These are phyloP conservation scores for Penicillium olsonii DNA, from an alignment of 2,329 filamentous ascomycete genomes.

Conservation along the genomic window DNA sequence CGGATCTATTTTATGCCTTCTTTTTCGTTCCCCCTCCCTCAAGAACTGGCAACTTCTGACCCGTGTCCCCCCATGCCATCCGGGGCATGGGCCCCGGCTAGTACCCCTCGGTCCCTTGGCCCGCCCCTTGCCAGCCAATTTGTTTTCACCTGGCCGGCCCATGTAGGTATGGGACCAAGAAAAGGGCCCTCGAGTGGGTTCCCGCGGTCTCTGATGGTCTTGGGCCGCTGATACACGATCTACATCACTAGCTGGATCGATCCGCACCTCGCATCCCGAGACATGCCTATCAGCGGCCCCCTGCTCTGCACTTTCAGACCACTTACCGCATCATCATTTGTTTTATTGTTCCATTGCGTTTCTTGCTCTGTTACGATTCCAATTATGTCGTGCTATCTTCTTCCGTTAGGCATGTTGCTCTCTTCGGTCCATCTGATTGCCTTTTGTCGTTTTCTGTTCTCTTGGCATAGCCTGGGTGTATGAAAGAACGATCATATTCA, in stretches of 20 bases:
- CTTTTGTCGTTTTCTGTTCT: slow-evolving; percentile 12
- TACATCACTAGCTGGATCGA: slow-evolving; percentile 8
- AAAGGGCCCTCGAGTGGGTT: neutral
- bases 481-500: slow-evolving; percentile 31
- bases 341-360: slow-evolving; percentile 12
- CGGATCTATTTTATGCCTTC: neutral
- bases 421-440: slow-evolving; percentile 10
- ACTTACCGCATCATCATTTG: slow-evolving; percentile 2
- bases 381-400: slow-evolving; percentile 13
- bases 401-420: slow-evolving; percentile 6
- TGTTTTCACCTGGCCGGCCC: slow-evolving; percentile 1
- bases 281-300: slow-evolving; percentile 10
- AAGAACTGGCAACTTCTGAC: neutral
- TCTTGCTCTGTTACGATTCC: slow-evolving; percentile 16
- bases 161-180: slow-evolving; percentile 4
- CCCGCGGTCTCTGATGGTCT: slow-evolving; percentile 5
- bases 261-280: slow-evolving; percentile 5
- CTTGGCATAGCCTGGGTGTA: slow-evolving; percentile 37
- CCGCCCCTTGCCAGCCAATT: slow-evolving; percentile 3
- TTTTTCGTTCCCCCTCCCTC: neutral
- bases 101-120: slow-evolving; percentile 1
- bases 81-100: neutral
- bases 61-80: slow-evolving; percentile 7
- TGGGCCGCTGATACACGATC: slow-evolving; percentile 11
- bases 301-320: neutral